Base-by-base conservation (phyloP, 345 rosid species). In the Lepidium africanum region DNA sequence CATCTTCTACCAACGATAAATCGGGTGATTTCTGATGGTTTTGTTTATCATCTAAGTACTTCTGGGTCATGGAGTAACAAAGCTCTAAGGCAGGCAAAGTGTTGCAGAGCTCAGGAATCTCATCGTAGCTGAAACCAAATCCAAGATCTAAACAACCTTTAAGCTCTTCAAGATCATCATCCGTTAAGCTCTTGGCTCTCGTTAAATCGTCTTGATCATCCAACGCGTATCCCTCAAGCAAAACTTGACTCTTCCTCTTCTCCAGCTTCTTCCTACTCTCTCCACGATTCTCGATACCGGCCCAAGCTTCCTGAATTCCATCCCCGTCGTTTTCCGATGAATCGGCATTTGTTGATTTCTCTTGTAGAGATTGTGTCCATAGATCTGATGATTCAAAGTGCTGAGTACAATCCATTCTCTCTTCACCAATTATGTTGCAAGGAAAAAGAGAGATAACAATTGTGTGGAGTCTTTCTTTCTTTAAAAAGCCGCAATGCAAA, bases 71-170 rank as follows among this genome's bases (percentile, higher is more conserved):
- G 5, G 98, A 92, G 76, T 92, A 92, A 62, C 98, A 92, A 0
- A 92, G 83, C 82, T 92, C 96, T 25, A 92, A 91, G 7, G 98
- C 98, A 41, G 96, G 98, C 79, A 92, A 70, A 23, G 98, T 92
- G 64, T 81, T 87, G 71, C 98, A 89, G 11, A 92, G 95, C 81
- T 89, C 98, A 53, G 98, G 98, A 71, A 92, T 92, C 83, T 92
- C 98, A 6, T 92, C 95, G 60, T 92, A 92, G 70, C 88, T 87
- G 49, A 92, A 92, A 0, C 96, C 96, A 71, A 92, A 92, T 2
- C 98, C 96, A 11, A 92, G 92, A 87, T 92, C 98, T 75, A 89
- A 75, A 60, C 98, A 92, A 30, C 96, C 98, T 70, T 89, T 92
- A 0, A 92, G 80, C 82, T 92, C 98, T 52, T 89, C 95, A 5